Base-by-base conservation (phyloP, 2,329 filamentous ascomycete genomes). In the Chalara sp. region DNA sequence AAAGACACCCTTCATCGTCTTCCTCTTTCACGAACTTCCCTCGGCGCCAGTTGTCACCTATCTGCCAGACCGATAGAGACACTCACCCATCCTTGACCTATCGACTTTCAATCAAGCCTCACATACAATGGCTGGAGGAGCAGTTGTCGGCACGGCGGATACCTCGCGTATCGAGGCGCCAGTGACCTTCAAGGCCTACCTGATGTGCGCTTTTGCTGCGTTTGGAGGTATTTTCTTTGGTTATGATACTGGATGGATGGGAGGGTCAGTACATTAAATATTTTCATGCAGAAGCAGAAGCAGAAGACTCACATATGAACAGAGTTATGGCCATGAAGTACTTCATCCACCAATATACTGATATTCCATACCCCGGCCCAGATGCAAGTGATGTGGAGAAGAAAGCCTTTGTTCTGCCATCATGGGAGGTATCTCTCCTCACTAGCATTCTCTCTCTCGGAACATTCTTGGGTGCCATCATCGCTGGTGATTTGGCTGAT, bases 401-500 rank as follows among this genome's bases (percentile, higher is more conserved):
- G 6, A 48, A 51, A 11, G 53, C 58, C 12, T 63, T 63, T 48
- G 46, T 49, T 60, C 49, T 80, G 28, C 68, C 73, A 4, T 70
- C 75, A 7, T 69, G 65, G 52, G 70, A 72, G 44, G 73, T 78
- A 58, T 83, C 80, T 28, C 72, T 86, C 47, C 84, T 90, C 65
- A 83, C 83, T 10, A 53, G 51, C 21, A 89, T 91, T 60, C 79
- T 91, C 48, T 91, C 87, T 33, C 79, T 53, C 64, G 86, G 86
- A 69, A 90, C 87, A 58, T 91, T 92, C 76, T 86, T 90, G 53
- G 87, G 87, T 66, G 84, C 88, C 51, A 64, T 92, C 58, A 81
- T 89, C 55, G 87, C 85, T 52, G 87, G 87, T 75, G 86, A 89
- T 66, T 65, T 91, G 55, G 80, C 87, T 58, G 88, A 93, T 67